Evolutionary conservation across 352 stramenopile genomes (phyloP).

Genomic region (Phytophthora ohioensis): DNA sequence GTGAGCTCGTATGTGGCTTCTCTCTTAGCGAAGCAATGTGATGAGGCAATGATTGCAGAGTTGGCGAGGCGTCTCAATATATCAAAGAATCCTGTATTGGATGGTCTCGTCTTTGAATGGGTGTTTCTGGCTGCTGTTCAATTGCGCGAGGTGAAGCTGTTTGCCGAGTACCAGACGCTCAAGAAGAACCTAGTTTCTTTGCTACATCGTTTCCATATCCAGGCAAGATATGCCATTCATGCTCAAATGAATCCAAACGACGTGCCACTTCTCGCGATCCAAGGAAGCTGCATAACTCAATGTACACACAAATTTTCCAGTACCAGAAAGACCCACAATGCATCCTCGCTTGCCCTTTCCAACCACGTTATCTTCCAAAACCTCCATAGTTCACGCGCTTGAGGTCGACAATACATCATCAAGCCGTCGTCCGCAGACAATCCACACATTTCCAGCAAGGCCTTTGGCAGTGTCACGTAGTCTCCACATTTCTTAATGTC

Average conservation of each 20-base stretch:
- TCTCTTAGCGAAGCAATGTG: not conserved
- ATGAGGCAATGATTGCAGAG: not conserved
- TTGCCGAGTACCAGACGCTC: too few species aligned
- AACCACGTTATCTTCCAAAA: conserved; percentile 16
- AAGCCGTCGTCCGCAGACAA: not conserved
- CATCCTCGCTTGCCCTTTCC: conserved; percentile 12
- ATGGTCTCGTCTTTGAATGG: conserved; percentile 12
- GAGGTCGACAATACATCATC: conserved; percentile 19
- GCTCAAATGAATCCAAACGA: conserved; percentile 29
- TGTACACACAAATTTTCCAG: conserved; percentile 27
- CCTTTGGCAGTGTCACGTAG: too few species aligned
- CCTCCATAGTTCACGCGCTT: conserved; percentile 11
- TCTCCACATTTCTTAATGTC: too few species aligned
- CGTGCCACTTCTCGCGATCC: conserved; percentile 32
- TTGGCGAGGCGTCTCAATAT: conserved; percentile 3
- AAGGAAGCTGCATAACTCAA: conserved; percentile 28
- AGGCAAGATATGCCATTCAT: too few species aligned
- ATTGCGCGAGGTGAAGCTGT: not conserved
- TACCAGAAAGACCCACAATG: conserved; percentile 33
- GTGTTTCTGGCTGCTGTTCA: not conserved
- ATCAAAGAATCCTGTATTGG: conserved; percentile 8
- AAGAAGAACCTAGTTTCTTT: too few species aligned
- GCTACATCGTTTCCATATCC: not conserved
- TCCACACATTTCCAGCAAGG: conserved; percentile 3
- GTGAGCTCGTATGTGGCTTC: conserved; percentile 13